Percentiles rank a stretch among this genome's conserved stretches.
phyloP scores from a whole-genome alignment of 805 yeast species.

The Torulaspora delbrueckii region DNA sequence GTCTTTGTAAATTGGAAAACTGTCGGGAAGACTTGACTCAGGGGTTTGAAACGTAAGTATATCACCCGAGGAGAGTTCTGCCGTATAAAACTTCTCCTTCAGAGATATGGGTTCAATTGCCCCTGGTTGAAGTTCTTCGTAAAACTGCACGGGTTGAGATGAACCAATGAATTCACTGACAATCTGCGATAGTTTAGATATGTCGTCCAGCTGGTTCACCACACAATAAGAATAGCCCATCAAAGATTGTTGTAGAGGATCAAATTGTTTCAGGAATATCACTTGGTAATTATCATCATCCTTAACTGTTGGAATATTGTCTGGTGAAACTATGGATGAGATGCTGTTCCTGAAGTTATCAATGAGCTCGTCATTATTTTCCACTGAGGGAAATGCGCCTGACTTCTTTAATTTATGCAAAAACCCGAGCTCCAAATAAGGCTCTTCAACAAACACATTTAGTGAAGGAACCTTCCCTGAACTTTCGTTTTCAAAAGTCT shows the following conservation, averaged over 20 bases:
- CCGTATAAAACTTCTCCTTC: constrained; percentile 43
- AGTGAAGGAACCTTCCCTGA: constrained; percentile 41
- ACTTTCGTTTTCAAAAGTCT: constrained; percentile 45
- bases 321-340: constrained; percentile 7
- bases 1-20: constrained; percentile 35
- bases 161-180: constrained; percentile 42
- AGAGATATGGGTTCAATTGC: constrained; percentile 43
- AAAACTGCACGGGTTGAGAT: constrained; percentile 36
- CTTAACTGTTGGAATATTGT: constrained; percentile 12
- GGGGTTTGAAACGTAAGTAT: constrained; percentile 41
- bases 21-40: constrained; percentile 11
- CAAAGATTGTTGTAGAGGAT: constrained; percentile 48
- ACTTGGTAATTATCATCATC: constrained; percentile 21
- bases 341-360: constrained; percentile 22
- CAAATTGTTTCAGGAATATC: constrained; percentile 63
- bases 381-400: constrained; percentile 9
- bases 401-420: constrained; percentile 17
- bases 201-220: constrained; percentile 45
- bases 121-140: constrained; percentile 58
- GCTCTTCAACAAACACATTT: constrained; percentile 65
- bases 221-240: constrained; percentile 60
- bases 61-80: constrained; percentile 66
- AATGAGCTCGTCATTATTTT: constrained; percentile 20
- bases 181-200: constrained; percentile 40
- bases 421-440: constrained; percentile 29